Evolutionary conservation across 1,284 basidiomycete species (phyloP).

Genomic region (Hemileccinum hortonii): DNA sequence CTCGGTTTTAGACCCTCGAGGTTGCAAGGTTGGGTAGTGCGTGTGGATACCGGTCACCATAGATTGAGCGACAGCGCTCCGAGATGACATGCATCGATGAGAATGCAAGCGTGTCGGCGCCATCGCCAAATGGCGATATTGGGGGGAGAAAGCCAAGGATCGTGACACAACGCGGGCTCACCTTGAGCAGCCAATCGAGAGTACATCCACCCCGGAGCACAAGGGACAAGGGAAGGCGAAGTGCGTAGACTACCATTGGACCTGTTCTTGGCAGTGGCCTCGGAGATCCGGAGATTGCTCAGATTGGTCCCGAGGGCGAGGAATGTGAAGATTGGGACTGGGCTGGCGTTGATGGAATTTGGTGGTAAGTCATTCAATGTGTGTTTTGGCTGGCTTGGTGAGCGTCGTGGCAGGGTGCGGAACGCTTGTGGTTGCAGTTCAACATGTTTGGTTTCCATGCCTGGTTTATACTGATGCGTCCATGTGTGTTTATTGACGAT

Average conservation of each 20-base stretch:
- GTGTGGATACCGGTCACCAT: slow-evolving; percentile 43
- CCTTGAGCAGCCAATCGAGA: slow-evolving; percentile 12
- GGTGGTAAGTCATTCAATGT: slow-evolving; percentile 41
- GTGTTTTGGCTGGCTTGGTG: no score
- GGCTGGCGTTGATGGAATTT: slow-evolving; percentile 55
- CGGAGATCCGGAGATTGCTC: slow-evolving; percentile 16
- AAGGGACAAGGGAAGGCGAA: slow-evolving; percentile 19
- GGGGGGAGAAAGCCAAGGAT: slow-evolving; percentile 11
- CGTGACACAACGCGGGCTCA: slow-evolving; percentile 5
- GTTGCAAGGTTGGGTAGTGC: slow-evolving; percentile 46
- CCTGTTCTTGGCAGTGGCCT: neutral
- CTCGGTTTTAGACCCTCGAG: slow-evolving; percentile 43
- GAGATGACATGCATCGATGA: neutral
- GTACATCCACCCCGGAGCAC: neutral
- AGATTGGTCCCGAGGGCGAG: slow-evolving; percentile 18
- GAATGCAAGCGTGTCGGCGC: neutral
- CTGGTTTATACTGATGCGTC: no score
- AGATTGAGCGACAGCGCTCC: slow-evolving; percentile 8
- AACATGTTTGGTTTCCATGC: no score
- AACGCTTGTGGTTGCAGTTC: no score
- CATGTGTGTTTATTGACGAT: no score
- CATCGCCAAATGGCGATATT: neutral
- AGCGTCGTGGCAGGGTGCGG: no score
- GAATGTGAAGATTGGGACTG: slow-evolving; percentile 52
- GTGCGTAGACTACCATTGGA: no score